phyloP scores from a whole-genome alignment of 2,329 filamentous ascomycete species.

The Plenodomus lindquistii region DNA sequence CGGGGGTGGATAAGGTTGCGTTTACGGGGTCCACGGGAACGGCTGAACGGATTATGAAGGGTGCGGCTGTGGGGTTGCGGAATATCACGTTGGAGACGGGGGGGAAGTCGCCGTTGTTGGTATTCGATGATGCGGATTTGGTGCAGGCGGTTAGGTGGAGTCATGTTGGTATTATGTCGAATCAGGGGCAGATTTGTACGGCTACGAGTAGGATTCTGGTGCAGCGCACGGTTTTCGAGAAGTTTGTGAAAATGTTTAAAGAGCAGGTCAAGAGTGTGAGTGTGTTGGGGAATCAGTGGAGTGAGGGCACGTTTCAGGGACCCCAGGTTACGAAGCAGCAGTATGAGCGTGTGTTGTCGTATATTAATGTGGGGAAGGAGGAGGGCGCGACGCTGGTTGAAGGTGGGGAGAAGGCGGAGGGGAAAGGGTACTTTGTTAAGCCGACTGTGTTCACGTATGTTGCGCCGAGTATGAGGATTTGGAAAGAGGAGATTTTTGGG shows the following conservation, averaged over 20 bases:
- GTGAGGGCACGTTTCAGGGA: conserved; percentile 48
- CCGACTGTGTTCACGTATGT: conserved; percentile 31
- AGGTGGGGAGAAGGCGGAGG: conserved; percentile 47
- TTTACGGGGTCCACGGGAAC: conserved; percentile 76
- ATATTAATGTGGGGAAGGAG: conserved; percentile 49
- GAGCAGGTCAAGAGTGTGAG: conserved; percentile 6
- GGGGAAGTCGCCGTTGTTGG: conserved; percentile 58
- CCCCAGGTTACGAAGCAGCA: conserved; percentile 52
- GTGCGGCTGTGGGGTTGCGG: conserved; percentile 63
- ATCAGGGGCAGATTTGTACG: conserved; percentile 61
- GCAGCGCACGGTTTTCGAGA: conserved; percentile 59
- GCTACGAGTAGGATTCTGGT: conserved; percentile 59
- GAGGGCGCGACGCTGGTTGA: conserved; percentile 55
- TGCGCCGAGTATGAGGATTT: conserved; percentile 5
- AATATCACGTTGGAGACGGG: conserved; percentile 63
- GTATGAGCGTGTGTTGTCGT: conserved; percentile 51
- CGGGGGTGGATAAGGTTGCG: conserved; percentile 71
- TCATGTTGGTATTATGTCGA: conserved; percentile 60
- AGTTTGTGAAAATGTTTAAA: conserved; percentile 54
- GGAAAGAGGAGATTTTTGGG: conserved; percentile 7
- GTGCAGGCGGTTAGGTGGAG: conserved; percentile 66
- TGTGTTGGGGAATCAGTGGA: conserved; percentile 45
- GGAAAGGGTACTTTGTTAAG: conserved; percentile 59
- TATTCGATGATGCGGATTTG: conserved; percentile 60
- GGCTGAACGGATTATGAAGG: conserved; percentile 72